Percentiles rank a stretch among this genome's conserved stretches.
Conservation (phyloP, 2,329 filamentous ascomycete genomes). For the Aspergillus oerlinghausenensis region DNA sequence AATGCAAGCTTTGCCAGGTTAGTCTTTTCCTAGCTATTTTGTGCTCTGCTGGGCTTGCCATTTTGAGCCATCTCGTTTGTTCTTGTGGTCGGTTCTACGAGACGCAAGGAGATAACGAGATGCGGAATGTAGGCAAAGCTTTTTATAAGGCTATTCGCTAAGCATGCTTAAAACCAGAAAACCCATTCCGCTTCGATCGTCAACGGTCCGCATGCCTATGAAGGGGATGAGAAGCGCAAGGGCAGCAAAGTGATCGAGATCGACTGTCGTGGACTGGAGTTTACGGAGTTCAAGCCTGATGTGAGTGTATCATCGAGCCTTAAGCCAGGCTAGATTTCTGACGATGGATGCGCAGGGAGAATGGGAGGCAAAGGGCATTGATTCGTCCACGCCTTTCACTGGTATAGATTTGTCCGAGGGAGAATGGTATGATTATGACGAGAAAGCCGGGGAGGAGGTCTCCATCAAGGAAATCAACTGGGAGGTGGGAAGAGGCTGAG, state of each 20-base stretch:
- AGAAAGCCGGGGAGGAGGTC: slow-evolving; percentile 87
- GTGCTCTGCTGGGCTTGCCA: background rate
- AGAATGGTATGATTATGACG: slow-evolving; percentile 98
- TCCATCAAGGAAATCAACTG: slow-evolving; percentile 86
- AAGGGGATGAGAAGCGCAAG: slow-evolving; percentile 51
- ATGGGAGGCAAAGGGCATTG: slow-evolving; percentile 77
- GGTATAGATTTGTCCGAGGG: slow-evolving; percentile 79
- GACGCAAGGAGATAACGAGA: background rate
- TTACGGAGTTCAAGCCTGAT: slow-evolving; percentile 84
- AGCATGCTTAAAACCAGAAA: slow-evolving; percentile 23
- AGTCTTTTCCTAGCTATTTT: slow-evolving; percentile 13
- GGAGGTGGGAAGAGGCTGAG: slow-evolving; percentile 70
- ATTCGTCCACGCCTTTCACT: slow-evolving; percentile 76
- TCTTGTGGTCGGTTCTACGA: background rate
- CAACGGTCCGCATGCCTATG: slow-evolving; percentile 66
- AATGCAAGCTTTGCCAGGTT: slow-evolving; percentile 96
- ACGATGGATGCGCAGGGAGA: slow-evolving; percentile 59
- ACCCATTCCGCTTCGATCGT: slow-evolving; percentile 72
- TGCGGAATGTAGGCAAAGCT: background rate
- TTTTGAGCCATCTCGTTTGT: background rate
- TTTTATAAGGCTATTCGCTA: background rate
- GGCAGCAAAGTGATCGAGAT: slow-evolving; percentile 78
- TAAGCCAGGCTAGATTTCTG: slow-evolving; percentile 1
- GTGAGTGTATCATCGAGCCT: slow-evolving; percentile 44
- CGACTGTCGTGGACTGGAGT: slow-evolving; percentile 91